Conservation (phyloP, 768 basidiomycete genomes). For the Rubroboletus satanas region DNA sequence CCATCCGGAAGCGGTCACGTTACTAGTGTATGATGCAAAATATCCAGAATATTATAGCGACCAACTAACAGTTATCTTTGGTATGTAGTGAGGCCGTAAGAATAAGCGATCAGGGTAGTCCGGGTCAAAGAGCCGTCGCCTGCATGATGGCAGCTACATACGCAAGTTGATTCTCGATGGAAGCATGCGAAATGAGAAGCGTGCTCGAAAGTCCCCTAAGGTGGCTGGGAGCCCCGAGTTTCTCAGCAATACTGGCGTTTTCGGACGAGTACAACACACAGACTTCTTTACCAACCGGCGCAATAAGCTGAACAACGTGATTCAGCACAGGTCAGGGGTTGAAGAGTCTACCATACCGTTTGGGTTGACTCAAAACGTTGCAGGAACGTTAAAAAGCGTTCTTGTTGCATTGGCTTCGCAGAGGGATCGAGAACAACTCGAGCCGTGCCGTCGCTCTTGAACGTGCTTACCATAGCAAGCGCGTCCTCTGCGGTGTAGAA, state of each 20-base stretch:
- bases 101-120: neutral
- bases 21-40: neutral
- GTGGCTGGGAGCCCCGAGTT: conserved; percentile 45
- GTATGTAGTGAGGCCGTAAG: neutral
- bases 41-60: neutral
- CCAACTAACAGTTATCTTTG: neutral
- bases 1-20: neutral
- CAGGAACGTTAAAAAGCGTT: conserved; percentile 47
- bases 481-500: conserved; percentile 54
- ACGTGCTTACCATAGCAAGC: conserved; percentile 46
- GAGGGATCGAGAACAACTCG: conserved; percentile 38
- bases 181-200: conserved; percentile 52
- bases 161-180: conserved; percentile 55
- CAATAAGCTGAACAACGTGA: conserved; percentile 48
- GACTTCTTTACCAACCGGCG: conserved; percentile 47
- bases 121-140: conserved; percentile 17
- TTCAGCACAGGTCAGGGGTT: neutral
- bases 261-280: conserved; percentile 58
- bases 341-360: conserved; percentile 39
- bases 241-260: conserved; percentile 42
- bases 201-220: conserved; percentile 43
- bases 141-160: conserved; percentile 52
- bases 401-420: conserved; percentile 41
- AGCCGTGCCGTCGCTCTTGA: conserved; percentile 51
- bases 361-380: conserved; percentile 50